Evolutionary conservation across 331 rosid species (phyloP).

Genomic region (Dryas integrifolia): DNA sequence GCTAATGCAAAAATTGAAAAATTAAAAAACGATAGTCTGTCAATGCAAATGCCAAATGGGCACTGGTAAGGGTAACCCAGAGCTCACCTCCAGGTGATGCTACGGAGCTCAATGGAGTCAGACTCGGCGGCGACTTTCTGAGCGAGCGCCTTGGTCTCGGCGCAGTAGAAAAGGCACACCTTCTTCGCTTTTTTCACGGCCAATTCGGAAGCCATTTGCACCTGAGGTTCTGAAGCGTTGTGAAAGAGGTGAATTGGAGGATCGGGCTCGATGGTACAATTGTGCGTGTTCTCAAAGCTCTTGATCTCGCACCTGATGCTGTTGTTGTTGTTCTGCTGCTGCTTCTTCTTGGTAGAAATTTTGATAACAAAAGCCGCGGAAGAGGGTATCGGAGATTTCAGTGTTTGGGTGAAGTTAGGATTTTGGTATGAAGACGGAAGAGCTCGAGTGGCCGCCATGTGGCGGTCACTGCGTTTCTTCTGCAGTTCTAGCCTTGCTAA

Average conservation of each 20-base stretch:
- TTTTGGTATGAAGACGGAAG: constrained; percentile 20
- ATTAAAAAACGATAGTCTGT: background rate
- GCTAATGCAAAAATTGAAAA: background rate
- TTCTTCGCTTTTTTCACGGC: constrained; percentile 45
- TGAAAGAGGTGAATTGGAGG: constrained; percentile 29
- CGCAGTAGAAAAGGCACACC: constrained; percentile 76
- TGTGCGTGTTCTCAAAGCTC: constrained; percentile 52
- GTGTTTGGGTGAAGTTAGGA: constrained; percentile 10
- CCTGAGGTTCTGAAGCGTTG: constrained; percentile 36
- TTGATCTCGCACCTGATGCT: constrained; percentile 49
- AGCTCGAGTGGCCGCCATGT: constrained; percentile 48
- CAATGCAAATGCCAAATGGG: background rate
- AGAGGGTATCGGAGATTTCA: constrained; percentile 15
- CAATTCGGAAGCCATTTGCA: constrained; percentile 52
- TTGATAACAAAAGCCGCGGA: constrained; percentile 21
- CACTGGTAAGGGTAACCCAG: too few species aligned
- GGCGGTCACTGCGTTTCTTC: constrained; percentile 23
- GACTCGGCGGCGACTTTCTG: constrained; percentile 63
- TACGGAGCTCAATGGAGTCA: constrained; percentile 73
- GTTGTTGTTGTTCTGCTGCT: constrained; percentile 7
- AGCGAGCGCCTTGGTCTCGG: constrained; percentile 78
- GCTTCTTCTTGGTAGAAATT: constrained; percentile 11
- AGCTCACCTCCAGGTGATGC: constrained; percentile 65
- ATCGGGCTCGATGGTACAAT: constrained; percentile 46
- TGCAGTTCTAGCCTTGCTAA: background rate